A percentile compares a stretch with the other conserved stretches of the same genome.
phyloP scores from a whole-genome alignment of 345 rosid species.

The Kernera saxatilis region DNA sequence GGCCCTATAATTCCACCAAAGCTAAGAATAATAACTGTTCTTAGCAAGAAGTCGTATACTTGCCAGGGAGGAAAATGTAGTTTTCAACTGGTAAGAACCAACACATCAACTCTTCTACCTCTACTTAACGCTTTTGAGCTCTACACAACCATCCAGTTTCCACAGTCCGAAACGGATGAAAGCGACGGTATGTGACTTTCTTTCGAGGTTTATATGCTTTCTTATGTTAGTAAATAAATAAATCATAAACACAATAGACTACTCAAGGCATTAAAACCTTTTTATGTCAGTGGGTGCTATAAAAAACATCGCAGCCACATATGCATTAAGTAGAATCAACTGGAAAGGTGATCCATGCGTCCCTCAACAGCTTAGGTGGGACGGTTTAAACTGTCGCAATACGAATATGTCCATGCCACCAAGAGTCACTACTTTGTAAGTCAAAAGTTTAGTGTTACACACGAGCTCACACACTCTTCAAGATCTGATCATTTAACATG shows the following conservation, averaged over 20 bases:
- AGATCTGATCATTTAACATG: background rate
- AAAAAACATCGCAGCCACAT: background rate
- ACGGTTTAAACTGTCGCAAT: background rate
- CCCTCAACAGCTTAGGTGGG: background rate
- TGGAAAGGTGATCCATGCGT: constrained; percentile 26
- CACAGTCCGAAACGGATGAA: constrained; percentile 16
- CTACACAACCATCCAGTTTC: constrained; percentile 5
- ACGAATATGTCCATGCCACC: background rate
- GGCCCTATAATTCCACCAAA: background rate
- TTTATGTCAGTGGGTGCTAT: constrained; percentile 6
- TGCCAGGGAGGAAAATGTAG: background rate
- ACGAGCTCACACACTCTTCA: background rate
- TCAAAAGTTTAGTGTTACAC: background rate
- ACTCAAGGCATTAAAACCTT: background rate
- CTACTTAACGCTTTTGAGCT: constrained; percentile 31
- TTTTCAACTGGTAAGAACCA: constrained; percentile 7
- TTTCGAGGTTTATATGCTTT: too few species aligned
- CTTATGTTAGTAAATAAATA: background rate
- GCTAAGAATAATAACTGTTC: background rate
- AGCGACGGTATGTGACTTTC: constrained; percentile 16
- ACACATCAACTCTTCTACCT: constrained; percentile 26
- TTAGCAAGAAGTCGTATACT: background rate
- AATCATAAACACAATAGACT: background rate
- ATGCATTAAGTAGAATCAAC: background rate
- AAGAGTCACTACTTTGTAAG: constrained; percentile 18